phyloP scores from a whole-genome alignment of 148 eudicot species.

The Polygonum maritimum region DNA sequence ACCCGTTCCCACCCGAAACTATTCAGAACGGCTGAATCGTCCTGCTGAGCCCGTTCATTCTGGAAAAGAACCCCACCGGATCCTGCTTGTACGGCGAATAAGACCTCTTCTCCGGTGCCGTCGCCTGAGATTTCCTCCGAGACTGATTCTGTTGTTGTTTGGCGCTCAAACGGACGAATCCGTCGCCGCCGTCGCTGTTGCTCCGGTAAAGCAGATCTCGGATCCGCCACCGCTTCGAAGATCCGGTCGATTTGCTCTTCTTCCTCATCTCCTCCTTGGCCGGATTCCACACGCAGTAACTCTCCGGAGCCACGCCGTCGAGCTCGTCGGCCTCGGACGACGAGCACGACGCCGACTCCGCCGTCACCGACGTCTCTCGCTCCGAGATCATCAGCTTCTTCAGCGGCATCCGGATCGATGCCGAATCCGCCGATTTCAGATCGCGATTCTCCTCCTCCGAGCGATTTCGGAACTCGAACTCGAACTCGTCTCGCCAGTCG shows the following conservation, averaged over 20 bases:
- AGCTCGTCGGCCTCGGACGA: conserved; percentile 66
- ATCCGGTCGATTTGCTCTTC: conserved; percentile 60
- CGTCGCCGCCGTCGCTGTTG: conserved; percentile 71
- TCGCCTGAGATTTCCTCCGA: conserved; percentile 11
- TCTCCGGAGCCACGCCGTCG: conserved; percentile 51
- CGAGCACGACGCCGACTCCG: conserved; percentile 32
- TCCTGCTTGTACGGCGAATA: conserved; percentile 42
- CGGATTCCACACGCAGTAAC: conserved; percentile 81
- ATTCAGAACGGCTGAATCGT: conserved; percentile 32
- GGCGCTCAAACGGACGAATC: conserved; percentile 25
- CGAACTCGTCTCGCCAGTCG: conserved; percentile 2
- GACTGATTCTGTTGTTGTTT: neutral
- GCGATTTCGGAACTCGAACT: neutral
- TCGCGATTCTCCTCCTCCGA: neutral
- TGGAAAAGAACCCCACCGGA: conserved; percentile 45
- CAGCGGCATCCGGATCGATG: conserved; percentile 28
- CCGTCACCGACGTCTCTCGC: conserved; percentile 19
- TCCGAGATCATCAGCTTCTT: conserved; percentile 45
- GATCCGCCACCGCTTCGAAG: conserved; percentile 67
- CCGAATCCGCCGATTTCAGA: neutral
- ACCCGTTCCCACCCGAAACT: neutral
- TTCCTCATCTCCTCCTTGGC: conserved; percentile 24
- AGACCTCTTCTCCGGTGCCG: conserved; percentile 16
- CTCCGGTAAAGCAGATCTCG: conserved; percentile 52
- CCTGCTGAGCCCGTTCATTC: conserved; percentile 42